A percentile compares a stretch with the other conserved stretches of the same genome.
phyloP scores from a whole-genome alignment of 1,139 yeast species.

The Suhomyces yuchorum region DNA sequence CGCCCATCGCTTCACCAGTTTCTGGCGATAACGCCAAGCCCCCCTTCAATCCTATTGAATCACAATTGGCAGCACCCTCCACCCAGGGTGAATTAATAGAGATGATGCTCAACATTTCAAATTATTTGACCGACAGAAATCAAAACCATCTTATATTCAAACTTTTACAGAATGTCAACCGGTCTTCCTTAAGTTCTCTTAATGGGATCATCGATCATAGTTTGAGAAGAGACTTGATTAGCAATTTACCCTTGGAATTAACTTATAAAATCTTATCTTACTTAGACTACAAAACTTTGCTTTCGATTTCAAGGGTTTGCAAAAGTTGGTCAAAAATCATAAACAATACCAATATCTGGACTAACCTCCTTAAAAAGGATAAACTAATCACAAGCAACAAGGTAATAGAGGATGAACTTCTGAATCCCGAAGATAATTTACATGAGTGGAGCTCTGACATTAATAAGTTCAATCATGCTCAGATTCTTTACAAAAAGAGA shows the following conservation, averaged over 20 bases:
- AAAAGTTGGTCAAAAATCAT: constrained; percentile 68
- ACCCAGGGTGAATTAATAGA: constrained; percentile 46
- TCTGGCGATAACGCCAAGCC: constrained; percentile 23
- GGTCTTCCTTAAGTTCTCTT: constrained; percentile 70
- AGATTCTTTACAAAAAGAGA: constrained; percentile 67
- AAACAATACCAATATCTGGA: constrained; percentile 65
- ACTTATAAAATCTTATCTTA: constrained; percentile 65
- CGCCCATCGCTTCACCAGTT: constrained; percentile 70
- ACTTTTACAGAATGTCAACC: constrained; percentile 63
- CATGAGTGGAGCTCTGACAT: constrained; percentile 34
- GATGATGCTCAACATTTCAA: constrained; percentile 37
- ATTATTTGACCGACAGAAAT: constrained; percentile 40
- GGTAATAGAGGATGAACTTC: constrained; percentile 39
- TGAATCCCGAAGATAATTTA: constrained; percentile 29
- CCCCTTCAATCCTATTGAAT: constrained; percentile 26
- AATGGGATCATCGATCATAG: constrained; percentile 59
- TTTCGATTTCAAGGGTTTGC: constrained; percentile 66
- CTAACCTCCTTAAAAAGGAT: constrained; percentile 53
- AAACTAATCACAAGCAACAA: constrained; percentile 47
- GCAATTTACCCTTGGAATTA: constrained; percentile 77
- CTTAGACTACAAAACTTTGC: constrained; percentile 65
- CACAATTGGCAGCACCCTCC: constrained; percentile 33
- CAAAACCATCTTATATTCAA: constrained; percentile 56
- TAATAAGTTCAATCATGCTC: constrained; percentile 37
- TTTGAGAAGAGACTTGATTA: constrained; percentile 71